Conservation (phyloP, 805 yeast genomes). For the Metschnikowia borealis region DNA sequence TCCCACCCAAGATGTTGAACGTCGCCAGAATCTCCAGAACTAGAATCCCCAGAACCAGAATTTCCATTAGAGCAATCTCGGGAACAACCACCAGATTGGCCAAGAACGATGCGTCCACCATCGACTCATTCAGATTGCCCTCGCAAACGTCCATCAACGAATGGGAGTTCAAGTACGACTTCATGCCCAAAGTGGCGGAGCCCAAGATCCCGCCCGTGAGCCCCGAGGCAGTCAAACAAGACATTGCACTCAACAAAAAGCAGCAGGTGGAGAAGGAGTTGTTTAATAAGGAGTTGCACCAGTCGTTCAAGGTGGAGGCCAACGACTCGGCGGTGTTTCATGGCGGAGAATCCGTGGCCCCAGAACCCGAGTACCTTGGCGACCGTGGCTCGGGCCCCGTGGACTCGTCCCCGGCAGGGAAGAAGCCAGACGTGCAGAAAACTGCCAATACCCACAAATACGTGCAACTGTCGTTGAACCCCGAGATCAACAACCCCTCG, state of each 20-base stretch:
- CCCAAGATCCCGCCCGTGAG: conserved; percentile 44
- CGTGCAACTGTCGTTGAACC: conserved; percentile 39
- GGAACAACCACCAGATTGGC: conserved; percentile 23
- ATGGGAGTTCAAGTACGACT: conserved; percentile 49
- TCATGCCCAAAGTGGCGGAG: conserved; percentile 36
- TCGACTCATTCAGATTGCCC: conserved; percentile 54
- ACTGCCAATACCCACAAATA: conserved; percentile 39
- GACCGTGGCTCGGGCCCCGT: conserved; percentile 37
- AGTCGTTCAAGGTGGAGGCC: conserved; percentile 43
- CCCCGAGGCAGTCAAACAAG: conserved; percentile 48
- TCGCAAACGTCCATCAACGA: conserved; percentile 43
- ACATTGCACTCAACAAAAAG: conserved; percentile 41
- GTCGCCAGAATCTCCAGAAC: conserved; percentile 17
- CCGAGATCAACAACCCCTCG: conserved; percentile 34
- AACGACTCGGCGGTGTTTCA: conserved; percentile 38
- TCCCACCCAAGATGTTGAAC: conserved; percentile 26
- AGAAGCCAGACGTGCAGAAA: conserved; percentile 19
- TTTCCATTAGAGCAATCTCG: conserved; percentile 28
- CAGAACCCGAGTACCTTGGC: conserved; percentile 37
- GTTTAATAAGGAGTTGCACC: conserved; percentile 29
- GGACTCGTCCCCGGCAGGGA: conserved; percentile 21
- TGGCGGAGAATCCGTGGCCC: conserved; percentile 39
- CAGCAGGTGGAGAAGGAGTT: conserved; percentile 36
- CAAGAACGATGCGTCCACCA: conserved; percentile 55
- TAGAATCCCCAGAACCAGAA: conserved; percentile 1